Base-by-base conservation (phyloP, 2,329 filamentous ascomycete genomes). In the Colletotrichum liaoningense region DNA sequence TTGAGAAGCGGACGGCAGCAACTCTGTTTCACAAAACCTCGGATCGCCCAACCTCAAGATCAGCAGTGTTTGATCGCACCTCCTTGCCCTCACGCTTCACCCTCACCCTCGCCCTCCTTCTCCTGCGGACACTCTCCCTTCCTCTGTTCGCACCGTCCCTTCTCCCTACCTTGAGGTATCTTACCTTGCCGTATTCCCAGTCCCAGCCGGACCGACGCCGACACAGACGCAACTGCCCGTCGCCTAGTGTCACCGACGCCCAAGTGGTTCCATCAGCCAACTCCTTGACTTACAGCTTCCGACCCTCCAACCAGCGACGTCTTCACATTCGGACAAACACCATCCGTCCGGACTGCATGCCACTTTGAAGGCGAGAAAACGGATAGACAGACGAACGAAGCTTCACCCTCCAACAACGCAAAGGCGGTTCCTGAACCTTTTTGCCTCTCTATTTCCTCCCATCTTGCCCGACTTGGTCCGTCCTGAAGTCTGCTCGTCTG, bases 151-250 rank as follows among this genome's bases (percentile, higher is more conserved):
- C 42, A 5, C 42, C 42, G 42, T 49, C 42, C 42, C 19, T 49
- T 49, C 42, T 49, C 42, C 19, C 42, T 49, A n/a, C 42, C 42
- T 49, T 22, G 9, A 11, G 9, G 9, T 35, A 35, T 3, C 11
- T 4, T 35, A 35, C 33, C 11, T 11, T 35, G 11, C 33, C 33
- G 33, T 35, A 42, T 14, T 19, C 42, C 42, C 19, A 49, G 16
- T 28, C 26, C n/a, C 30, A 19, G 30, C 70, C 70, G 66, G 60
- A 38, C 66, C 66, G 66, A 63, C 70, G 24, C 19, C 65, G 52
- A 24, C 54, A 69, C 70, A 63, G 46, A 72, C 66, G 70, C 66
- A 69, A 46, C 38, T 63, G 70, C 60, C 70, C 67, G 67, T 59
- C 24, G 42, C 26, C 60, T 59, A 38, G 66, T 73, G 54, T 66